Base-by-base conservation (phyloP, 116 monocot genomes). In the Posidonia oceanica region DNA sequence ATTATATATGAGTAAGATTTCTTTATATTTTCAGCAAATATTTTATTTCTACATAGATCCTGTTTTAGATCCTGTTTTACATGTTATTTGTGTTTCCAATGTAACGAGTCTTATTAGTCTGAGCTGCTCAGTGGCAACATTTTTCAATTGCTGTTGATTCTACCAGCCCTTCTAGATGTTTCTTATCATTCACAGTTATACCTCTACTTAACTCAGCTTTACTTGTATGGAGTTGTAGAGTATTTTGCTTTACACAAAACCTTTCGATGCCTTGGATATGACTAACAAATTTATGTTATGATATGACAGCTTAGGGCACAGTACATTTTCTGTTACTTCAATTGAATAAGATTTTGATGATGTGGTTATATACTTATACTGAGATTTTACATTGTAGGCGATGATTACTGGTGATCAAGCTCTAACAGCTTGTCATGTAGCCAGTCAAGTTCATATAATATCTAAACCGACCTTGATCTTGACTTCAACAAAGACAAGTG, bases 391-490 rank as follows among this genome's bases (percentile, higher is more conserved):
- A 1, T 41, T 39, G 39, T 54, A 98, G 98, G 90, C 75, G 36
- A 98, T 98, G 98, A 98, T 98, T 63, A 98, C 98, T 76, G 98
- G 98, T 64, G 98, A 98, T 69, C 98, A 98, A 80, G 98, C 98
- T 79, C 66, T 98, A 74, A 98, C 98, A 64, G 98, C 98, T 66
- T 98, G 98, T 76, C 86, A 98, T 75, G 98, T 98, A 39, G 89
- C 98, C 65, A 79, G 87, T 63, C 93, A 93, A 88, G 98, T 98
- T 70, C 76, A 93, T 80, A 98, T 98, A 21, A 88, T 88, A 61
- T 87, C 93, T 12, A 90, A 86, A 69, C 93, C 98, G 71, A 69
- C 93, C 52, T 78, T 98, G 54, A 98, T 98, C 77, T 75, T 98
- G 21, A 81, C 68, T 21, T 74, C 77, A 63, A 20, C 38, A 63